A percentile compares a stretch with the other conserved stretches of the same genome.
Conservation (phyloP, 192 early-diverging fungal genomes). For the Coemansia sp. region DNA sequence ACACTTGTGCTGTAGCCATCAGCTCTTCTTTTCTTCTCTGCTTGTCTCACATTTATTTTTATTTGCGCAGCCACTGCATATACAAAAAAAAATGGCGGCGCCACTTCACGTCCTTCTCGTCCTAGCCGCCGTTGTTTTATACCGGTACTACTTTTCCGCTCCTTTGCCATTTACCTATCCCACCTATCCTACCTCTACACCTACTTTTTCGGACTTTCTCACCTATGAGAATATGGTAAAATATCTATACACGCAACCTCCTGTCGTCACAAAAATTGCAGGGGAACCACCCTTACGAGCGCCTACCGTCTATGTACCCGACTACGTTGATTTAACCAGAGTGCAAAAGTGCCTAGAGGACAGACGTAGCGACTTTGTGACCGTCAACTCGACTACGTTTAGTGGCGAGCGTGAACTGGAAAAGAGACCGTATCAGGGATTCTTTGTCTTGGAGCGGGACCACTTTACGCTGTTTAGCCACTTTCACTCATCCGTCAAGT, state of each 20-base stretch:
- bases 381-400: constrained; percentile 4
- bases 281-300: not conserved
- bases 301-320: constrained; percentile 2
- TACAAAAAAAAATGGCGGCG: constrained; percentile 3
- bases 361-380: not conserved
- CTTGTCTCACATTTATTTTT: not conserved
- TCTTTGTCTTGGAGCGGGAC: constrained; percentile 2
- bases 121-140: not conserved
- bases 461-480: constrained; percentile 1
- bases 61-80: not conserved
- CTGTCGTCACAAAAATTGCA: not conserved
- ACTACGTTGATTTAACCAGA: not conserved
- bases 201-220: not conserved
- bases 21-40: not conserved
- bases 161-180: not conserved
- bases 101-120: constrained; percentile 1
- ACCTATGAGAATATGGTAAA: not conserved
- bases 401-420: not conserved
- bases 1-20: not conserved
- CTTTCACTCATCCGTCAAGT: not conserved
- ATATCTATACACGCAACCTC: not conserved
- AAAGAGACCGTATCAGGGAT: not conserved
- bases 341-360: constrained; percentile 12
- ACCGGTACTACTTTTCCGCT: not conserved
- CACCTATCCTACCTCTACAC: not conserved